Conservation (phyloP, 2,329 filamentous ascomycete genomes). For the Lachnellula hyalina region DNA sequence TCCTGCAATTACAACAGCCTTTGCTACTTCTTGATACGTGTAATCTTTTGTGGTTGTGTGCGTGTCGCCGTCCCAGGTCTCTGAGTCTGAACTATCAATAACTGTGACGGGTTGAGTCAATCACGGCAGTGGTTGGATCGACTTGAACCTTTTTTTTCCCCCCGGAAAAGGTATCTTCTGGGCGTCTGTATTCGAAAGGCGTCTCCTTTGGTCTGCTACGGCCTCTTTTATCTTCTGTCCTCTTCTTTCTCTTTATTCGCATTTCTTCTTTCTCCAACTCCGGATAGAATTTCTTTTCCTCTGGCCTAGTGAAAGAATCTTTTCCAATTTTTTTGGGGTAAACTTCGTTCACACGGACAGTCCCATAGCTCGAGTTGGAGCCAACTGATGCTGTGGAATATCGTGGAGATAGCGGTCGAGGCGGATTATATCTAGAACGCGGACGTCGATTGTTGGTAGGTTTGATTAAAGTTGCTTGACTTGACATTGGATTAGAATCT, state of each 20-base stretch:
- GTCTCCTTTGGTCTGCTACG: neutral
- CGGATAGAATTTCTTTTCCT: neutral
- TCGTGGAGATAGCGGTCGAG: neutral
- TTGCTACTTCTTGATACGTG: neutral
- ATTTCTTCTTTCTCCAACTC: neutral
- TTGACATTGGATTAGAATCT: neutral
- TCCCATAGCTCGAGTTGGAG: neutral
- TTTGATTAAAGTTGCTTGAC: neutral
- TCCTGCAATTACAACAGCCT: neutral
- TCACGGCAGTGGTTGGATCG: neutral
- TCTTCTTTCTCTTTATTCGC: neutral
- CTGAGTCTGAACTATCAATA: neutral
- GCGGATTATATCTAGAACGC: neutral
- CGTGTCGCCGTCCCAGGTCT: neutral
- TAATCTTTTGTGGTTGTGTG: neutral
- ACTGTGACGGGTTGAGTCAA: neutral
- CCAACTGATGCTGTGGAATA: neutral
- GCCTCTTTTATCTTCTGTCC: neutral
- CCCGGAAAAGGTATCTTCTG: neutral
- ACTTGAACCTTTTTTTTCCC: neutral
- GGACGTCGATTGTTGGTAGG: neutral
- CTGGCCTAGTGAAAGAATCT: too few species aligned
- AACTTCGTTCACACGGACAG: neutral
- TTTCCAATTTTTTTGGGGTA: neutral
- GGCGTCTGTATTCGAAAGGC: neutral